Evolutionary conservation across 768 basidiomycete genomes (phyloP).

Genomic region (Panus rudis): DNA sequence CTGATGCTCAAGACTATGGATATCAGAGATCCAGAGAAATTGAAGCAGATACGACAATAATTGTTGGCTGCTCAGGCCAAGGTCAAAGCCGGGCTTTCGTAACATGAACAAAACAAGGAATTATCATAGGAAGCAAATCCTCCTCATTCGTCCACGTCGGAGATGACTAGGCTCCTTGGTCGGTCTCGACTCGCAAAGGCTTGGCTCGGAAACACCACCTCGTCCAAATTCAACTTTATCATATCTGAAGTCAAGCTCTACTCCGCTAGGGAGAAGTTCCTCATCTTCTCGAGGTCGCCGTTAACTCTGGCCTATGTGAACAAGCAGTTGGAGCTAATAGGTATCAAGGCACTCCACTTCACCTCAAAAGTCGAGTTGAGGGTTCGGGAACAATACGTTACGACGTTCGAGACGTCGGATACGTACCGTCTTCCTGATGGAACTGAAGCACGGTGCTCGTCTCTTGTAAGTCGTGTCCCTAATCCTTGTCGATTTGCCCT

Average conservation of each 20-base stretch:
- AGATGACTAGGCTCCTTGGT: constrained; percentile 19
- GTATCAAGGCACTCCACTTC: constrained; percentile 60
- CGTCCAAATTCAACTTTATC: constrained; percentile 70
- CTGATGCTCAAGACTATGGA: background rate
- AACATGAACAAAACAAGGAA: no score
- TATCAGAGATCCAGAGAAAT: constrained; percentile 19
- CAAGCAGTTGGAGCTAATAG: constrained; percentile 60
- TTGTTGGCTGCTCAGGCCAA: constrained; percentile 12
- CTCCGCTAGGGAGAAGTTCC: constrained; percentile 57
- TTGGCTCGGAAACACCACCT: constrained; percentile 50
- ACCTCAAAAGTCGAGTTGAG: constrained; percentile 39
- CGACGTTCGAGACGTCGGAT: constrained; percentile 78
- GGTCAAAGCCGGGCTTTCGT: constrained; percentile 1
- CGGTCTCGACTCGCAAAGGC: constrained; percentile 42
- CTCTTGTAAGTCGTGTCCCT: constrained; percentile 62
- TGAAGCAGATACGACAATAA: constrained; percentile 13
- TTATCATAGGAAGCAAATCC: no score
- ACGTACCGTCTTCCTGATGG: constrained; percentile 75
- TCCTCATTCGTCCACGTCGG: no score
- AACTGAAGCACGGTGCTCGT: constrained; percentile 81
- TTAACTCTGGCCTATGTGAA: constrained; percentile 63
- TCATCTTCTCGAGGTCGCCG: constrained; percentile 72
- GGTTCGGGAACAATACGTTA: constrained; percentile 57
- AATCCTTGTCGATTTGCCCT: background rate
- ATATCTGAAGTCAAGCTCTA: constrained; percentile 41